A percentile compares a stretch with the other conserved stretches of the same genome.
These are phyloP conservation scores for Aureobasidium uvarum DNA, from an alignment of 2,329 filamentous ascomycete genomes.

Conservation along the genomic window DNA sequence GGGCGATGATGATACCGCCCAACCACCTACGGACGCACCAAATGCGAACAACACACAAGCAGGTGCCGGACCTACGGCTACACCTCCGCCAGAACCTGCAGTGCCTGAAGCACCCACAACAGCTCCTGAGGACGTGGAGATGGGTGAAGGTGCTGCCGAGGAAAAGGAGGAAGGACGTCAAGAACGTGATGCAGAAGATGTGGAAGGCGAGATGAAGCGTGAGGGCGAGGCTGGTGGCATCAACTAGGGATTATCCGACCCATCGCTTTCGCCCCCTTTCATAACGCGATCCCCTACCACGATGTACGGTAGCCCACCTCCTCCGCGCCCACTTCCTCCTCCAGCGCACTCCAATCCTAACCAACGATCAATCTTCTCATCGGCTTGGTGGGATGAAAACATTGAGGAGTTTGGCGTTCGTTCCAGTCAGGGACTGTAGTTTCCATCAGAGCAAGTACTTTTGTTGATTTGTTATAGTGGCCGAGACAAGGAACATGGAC, in stretches of 20 bases:
- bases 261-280: neutral
- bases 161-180: constrained; percentile 35
- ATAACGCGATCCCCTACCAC: neutral
- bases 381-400: neutral
- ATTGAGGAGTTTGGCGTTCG: neutral
- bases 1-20: constrained; percentile 30
- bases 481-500: neutral
- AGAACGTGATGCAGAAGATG: constrained; percentile 36
- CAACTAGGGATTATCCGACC: neutral
- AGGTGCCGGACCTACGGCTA: constrained; percentile 9
- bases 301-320: neutral
- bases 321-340: too few relatives aligned
- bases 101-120: neutral
- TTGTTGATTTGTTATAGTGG: neutral
- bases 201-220: constrained; percentile 33
- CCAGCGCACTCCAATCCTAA: neutral
- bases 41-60: constrained; percentile 11
- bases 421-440: neutral
- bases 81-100: constrained; percentile 8
- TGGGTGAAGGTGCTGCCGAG: constrained; percentile 24
- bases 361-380: neutral
- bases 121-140: constrained; percentile 25
- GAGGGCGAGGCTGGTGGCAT: constrained; percentile 27
- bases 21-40: constrained; percentile 12
- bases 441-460: neutral